Conservation (phyloP, 2,329 filamentous ascomycete species). For the Beauveria sp. region DNA sequence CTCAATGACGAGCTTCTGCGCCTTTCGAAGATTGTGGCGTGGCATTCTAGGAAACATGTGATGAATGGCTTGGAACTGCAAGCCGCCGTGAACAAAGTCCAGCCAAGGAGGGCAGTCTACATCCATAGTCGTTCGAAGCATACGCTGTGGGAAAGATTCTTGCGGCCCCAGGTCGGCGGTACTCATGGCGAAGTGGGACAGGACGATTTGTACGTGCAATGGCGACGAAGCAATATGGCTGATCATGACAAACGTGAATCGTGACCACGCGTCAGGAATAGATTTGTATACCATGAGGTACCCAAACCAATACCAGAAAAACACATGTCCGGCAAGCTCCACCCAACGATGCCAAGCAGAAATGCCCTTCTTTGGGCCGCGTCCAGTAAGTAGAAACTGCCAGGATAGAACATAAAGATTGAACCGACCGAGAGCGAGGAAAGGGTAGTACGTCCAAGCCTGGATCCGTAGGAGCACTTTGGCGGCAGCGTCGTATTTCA, state of each 20-base stretch:
- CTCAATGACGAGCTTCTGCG: conserved; percentile 68
- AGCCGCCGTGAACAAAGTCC: conserved; percentile 79
- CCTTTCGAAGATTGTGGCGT: conserved; percentile 69
- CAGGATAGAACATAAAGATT: conserved; percentile 80
- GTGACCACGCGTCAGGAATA: conserved; percentile 61
- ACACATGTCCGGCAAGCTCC: conserved; percentile 66
- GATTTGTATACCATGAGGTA: conserved; percentile 70
- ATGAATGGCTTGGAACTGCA: conserved; percentile 86
- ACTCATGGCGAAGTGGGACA: conserved; percentile 91
- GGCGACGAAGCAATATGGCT: conserved; percentile 76
- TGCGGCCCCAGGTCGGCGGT: conserved; percentile 75
- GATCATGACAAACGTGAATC: conserved; percentile 68
- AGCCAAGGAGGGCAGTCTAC: conserved; percentile 83
- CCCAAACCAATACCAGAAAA: conserved; percentile 84
- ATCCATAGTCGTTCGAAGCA: conserved; percentile 91
- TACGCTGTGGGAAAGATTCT: conserved; percentile 84
- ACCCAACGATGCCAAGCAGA: conserved; percentile 79
- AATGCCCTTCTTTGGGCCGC: conserved; percentile 65
- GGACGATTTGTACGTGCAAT: conserved; percentile 81
- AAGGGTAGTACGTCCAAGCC: conserved; percentile 73
- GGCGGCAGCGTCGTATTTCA: conserved; percentile 70
- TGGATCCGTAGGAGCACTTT: conserved; percentile 66
- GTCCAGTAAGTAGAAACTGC: conserved; percentile 63
- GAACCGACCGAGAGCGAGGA: conserved; percentile 75
- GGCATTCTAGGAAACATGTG: conserved; percentile 80